These are phyloP conservation scores for Purshia tridentata DNA, from an alignment of 306 rosid genomes.

Conservation along the genomic window DNA sequence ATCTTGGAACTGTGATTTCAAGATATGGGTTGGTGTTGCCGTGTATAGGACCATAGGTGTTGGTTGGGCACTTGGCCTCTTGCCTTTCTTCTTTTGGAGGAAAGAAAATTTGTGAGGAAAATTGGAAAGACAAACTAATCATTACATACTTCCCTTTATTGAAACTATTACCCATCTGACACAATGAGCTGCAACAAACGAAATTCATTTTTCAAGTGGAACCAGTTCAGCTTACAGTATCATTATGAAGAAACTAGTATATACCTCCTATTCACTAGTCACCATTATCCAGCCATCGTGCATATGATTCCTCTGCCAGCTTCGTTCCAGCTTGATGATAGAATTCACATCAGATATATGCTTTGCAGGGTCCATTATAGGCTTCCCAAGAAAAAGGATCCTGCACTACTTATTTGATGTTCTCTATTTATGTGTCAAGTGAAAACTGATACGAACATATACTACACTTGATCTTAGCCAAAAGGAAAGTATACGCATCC, in stretches of 20 bases:
- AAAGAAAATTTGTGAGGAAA: too few species aligned
- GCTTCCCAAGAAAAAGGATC: neutral
- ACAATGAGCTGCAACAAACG: neutral
- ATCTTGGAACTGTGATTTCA: too few species aligned
- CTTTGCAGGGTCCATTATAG: neutral
- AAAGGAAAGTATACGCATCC: neutral
- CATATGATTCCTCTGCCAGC: neutral
- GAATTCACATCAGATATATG: neutral
- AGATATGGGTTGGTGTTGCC: too few species aligned
- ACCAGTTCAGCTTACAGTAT: neutral
- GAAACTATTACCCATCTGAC: neutral
- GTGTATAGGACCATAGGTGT: too few species aligned
- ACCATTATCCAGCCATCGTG: neutral
- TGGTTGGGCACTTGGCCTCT: too few species aligned
- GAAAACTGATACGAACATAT: neutral
- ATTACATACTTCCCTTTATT: neutral
- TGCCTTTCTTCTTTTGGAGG: too few species aligned
- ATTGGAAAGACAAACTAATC: too few species aligned
- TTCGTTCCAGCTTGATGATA: neutral
- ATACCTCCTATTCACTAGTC: neutral
- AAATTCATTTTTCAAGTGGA: neutral
- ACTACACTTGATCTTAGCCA: too few species aligned
- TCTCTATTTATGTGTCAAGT: neutral
- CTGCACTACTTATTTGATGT: conserved; percentile 5
- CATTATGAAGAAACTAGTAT: neutral